Evolutionary conservation across 2,329 filamentous ascomycete genomes (phyloP), one percentile per base, ranked within the genome.

Genomic region (Davidsoniella eucalypti): DNA sequence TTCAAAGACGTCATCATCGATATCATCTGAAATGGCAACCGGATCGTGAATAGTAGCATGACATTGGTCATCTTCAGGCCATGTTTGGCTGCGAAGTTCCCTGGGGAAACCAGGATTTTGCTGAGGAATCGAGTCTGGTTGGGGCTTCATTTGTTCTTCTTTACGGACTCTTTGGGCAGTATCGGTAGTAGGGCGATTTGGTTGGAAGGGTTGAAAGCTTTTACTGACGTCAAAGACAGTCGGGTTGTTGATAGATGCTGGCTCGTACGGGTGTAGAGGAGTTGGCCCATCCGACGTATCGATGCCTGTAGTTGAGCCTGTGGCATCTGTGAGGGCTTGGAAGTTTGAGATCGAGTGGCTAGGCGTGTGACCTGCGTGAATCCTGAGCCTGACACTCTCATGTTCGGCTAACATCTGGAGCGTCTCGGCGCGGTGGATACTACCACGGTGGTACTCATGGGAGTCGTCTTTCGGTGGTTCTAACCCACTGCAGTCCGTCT

Each of bases 291-390:
- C 52, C 43, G 29, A 49, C 38, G 47, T 47, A 16, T 47, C 33
- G 25, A 45, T 44, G 17, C 39, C 47, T 16, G 43, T 43, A 7
- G 43, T 52, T 46, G n/a, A 50, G 26, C 43, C 33, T 12, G 50
- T 55, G 25, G 41, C 52, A 8, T 59, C 54, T 10, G 61, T 59
- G 49, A 56, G 57, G 23, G 58, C 69, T 10, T 66, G 66, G 14
- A 76, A 61, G 2, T 70, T 61, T 4, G 75, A 76, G 9, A 77
- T 63, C 1, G 74, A 76, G 58, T 78, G 75, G 47, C 69, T 78
- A 5, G 76, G 76, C 1, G 76, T 80, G 60, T 80, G 76, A 1
- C 76, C 76, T 17, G 76, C 76, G 59, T 80, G 71, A 69, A 80
- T 74, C 0, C 69, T 77, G 39, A 78, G 68, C 42, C 76, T 67